Evolutionary conservation across 352 stramenopile genomes (phyloP).

Genomic region (Phytophthora cryptogea): DNA sequence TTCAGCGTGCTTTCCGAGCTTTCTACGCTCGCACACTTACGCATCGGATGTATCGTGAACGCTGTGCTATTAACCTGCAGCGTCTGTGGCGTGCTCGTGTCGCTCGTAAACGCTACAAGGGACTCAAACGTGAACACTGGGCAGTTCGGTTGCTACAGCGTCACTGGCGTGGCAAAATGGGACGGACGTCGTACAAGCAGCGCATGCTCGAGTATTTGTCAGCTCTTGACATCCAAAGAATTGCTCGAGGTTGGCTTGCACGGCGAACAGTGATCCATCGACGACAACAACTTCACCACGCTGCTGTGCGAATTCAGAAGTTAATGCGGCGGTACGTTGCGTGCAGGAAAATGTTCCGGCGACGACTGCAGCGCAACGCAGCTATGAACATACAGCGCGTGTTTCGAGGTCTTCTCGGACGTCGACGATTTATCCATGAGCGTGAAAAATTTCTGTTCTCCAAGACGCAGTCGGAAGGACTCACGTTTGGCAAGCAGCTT

Average conservation of each 20-base stretch:
- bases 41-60: slow-evolving; percentile 66
- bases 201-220: slow-evolving; percentile 75
- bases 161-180: slow-evolving; percentile 90
- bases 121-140: slow-evolving; percentile 88
- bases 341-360: slow-evolving; percentile 47
- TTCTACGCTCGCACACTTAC: slow-evolving; percentile 89
- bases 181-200: slow-evolving; percentile 79
- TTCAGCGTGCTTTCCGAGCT: slow-evolving; percentile 91
- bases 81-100: slow-evolving; percentile 84
- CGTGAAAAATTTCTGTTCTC: slow-evolving; percentile 95
- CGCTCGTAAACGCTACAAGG: slow-evolving; percentile 74
- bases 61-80: slow-evolving; percentile 88
- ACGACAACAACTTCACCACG: slow-evolving; percentile 46
- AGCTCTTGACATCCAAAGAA: slow-evolving; percentile 86
- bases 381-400: slow-evolving; percentile 86
- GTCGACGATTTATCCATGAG: slow-evolving; percentile 80
- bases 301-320: slow-evolving; percentile 82
- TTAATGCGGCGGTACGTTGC: slow-evolving; percentile 74
- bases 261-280: slow-evolving; percentile 60
- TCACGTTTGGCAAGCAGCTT: slow-evolving; percentile 96
- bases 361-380: slow-evolving; percentile 59
- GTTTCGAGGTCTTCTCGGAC: slow-evolving; percentile 88
- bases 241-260: slow-evolving; percentile 83
- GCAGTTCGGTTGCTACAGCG: slow-evolving; percentile 91
- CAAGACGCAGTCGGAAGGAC: slow-evolving; percentile 92